These are phyloP conservation scores for Mycosphaerella sp. DNA, from an alignment of 2,329 filamentous ascomycete genomes.

Conservation along the genomic window DNA sequence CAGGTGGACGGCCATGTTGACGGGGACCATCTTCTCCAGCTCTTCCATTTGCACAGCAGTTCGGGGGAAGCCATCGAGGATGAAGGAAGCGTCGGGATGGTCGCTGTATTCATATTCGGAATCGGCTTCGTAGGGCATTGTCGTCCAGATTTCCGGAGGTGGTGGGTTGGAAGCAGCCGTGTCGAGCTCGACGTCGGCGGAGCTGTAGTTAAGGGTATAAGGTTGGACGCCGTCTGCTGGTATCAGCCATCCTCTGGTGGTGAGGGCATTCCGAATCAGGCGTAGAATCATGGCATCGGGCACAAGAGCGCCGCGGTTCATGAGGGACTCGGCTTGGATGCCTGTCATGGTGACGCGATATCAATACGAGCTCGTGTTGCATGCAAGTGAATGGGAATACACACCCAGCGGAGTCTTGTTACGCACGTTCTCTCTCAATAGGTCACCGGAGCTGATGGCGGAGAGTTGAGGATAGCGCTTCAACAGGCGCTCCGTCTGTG, in stretches of 20 bases:
- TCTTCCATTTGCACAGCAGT: slow-evolving; percentile 72
- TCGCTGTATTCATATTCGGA: slow-evolving; percentile 50
- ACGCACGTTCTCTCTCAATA: slow-evolving; percentile 89
- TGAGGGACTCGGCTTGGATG: slow-evolving; percentile 81
- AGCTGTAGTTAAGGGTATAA: slow-evolving; percentile 39
- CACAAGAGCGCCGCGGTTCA: slow-evolving; percentile 84
- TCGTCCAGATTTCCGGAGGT: slow-evolving; percentile 37
- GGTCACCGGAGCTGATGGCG: slow-evolving; percentile 87
- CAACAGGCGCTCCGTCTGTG: slow-evolving; percentile 84
- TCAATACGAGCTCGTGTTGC: slow-evolving; percentile 4
- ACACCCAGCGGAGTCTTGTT: slow-evolving; percentile 76
- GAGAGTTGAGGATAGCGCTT: slow-evolving; percentile 81
- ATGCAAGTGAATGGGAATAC: slow-evolving; percentile 17
- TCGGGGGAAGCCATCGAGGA: slow-evolving; percentile 93
- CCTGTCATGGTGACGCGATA: slow-evolving; percentile 48
- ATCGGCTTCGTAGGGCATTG: slow-evolving; percentile 31
- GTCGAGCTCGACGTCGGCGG: slow-evolving; percentile 29
- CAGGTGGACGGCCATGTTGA: slow-evolving; percentile 87
- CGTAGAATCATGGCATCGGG: slow-evolving; percentile 86
- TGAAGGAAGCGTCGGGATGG: slow-evolving; percentile 75
- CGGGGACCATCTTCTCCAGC: slow-evolving; percentile 77
- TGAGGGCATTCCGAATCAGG: slow-evolving; percentile 85
- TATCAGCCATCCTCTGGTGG: slow-evolving; percentile 72
- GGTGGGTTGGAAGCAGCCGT: slow-evolving; percentile 17
- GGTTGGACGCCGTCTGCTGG: slow-evolving; percentile 38